Evolutionary conservation across 1,284 basidiomycete species (phyloP), one percentile per base, ranked within the genome.

Genomic region (Violaceomyces palustris): DNA sequence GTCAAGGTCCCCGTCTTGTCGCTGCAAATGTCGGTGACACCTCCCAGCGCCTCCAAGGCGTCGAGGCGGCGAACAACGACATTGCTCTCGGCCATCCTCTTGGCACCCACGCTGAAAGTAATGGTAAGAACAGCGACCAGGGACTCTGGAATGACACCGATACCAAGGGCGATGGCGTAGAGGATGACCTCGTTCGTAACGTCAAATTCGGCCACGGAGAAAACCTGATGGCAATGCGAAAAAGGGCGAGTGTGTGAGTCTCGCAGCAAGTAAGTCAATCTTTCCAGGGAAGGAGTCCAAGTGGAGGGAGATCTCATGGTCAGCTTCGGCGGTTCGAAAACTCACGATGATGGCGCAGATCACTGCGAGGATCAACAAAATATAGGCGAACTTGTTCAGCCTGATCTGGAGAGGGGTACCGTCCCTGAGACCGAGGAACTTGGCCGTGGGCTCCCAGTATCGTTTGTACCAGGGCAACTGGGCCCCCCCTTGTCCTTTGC

Each of bases 401-500:
- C 82, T 83, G 68, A 81, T 80, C 69, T 83, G 82, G 4, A 83
- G 77, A 1, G 81, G 83, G 0, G 81, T 83, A 6, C 76, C 78
- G 19, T 76, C 76, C 15, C 72, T 74, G 4, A 78, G 65, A 35
- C 78, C 78, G n/a, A 79, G 57, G 51, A 62, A 62, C 27, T 37
- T 49, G 28, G 64, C 62, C 25, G 42, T 50, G 19, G 57, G 31
- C 26, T 63, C 60, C 64, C 64, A 67, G 10, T 42, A 38, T 12
- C 62, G 54, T 35, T 50, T 48, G 37, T 51, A 57, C 45, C 47
- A 60, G 25, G 49, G 39, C 11, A 44, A 36, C 34, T 3, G 10
- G 7, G 14, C 8, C 6, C 21, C 34, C n/a, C 9, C 34, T 14
- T 42, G 43, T 19, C 50, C 44, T 19, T 39, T 50, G 36, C 33